These are phyloP conservation scores for Micractinium conductrix DNA, from an alignment of 139 green algal genomes.

Conservation along the genomic window DNA sequence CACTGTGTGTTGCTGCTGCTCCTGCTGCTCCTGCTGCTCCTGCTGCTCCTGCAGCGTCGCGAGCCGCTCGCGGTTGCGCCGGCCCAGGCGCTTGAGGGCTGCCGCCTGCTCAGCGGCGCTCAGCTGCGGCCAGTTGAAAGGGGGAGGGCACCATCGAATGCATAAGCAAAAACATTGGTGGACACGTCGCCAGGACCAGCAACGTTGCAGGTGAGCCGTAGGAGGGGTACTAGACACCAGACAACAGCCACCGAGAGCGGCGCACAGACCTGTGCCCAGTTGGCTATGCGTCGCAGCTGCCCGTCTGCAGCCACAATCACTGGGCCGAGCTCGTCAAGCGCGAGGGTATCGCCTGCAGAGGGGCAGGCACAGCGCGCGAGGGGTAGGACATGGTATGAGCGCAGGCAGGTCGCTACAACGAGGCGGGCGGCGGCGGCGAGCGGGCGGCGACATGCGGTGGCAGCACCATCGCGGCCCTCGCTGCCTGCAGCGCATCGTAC, in stretches of 20 bases:
- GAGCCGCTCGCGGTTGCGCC: constrained; percentile 2
- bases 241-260: no score
- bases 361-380: neutral
- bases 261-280: no score
- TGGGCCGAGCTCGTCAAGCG: constrained; percentile 15
- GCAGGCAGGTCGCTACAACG: no score
- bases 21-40: neutral
- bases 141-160: no score
- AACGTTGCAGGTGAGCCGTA: no score
- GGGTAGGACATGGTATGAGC: no score
- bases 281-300: neutral
- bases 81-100: neutral
- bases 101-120: neutral
- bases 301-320: neutral
- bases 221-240: no score
- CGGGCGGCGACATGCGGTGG: neutral
- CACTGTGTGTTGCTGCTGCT: neutral
- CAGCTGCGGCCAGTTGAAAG: neutral
- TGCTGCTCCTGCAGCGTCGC: constrained; percentile 18
- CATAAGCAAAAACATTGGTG: no score
- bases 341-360: constrained; percentile 7
- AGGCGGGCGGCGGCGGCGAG: neutral
- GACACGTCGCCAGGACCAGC: no score
- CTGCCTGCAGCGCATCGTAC: neutral
- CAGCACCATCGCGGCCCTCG: neutral